These are phyloP conservation scores for Vigna hirtella DNA, from an alignment of 306 rosid species.

Conservation along the genomic window DNA sequence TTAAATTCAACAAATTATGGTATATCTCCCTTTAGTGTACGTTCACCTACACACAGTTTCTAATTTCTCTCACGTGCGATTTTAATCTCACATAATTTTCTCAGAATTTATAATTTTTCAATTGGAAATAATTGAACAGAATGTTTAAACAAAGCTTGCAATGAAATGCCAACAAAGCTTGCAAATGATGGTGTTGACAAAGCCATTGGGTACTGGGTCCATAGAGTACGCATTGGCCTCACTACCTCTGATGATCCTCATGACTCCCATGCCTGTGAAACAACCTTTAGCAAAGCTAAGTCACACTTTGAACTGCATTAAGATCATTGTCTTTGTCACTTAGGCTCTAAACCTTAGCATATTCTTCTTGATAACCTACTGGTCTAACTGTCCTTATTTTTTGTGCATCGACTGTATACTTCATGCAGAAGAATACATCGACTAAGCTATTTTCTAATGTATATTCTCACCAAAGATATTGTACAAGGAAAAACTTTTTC, in stretches of 20 bases:
- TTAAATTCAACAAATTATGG: not conserved
- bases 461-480: slow-evolving; percentile 30
- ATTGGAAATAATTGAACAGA: not conserved
- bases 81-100: not conserved
- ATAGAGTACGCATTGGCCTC: not conserved
- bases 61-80: not conserved
- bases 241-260: slow-evolving; percentile 68
- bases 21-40: not conserved
- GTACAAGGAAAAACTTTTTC: slow-evolving; percentile 3
- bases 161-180: not conserved
- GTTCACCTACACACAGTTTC: not conserved
- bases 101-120: not conserved
- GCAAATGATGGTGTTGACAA: not conserved
- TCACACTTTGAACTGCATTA: not conserved
- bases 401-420: not conserved
- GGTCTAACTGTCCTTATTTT: not conserved
- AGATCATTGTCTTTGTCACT: not conserved
- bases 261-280: slow-evolving; percentile 53
- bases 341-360: not conserved
- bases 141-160: not conserved
- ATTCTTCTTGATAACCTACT: not conserved
- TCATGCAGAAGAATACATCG: slow-evolving; percentile 4
- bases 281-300: not conserved
- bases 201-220: not conserved
- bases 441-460: not conserved